phyloP scores from a whole-genome alignment of 805 yeast species.

The Candida ficus region DNA sequence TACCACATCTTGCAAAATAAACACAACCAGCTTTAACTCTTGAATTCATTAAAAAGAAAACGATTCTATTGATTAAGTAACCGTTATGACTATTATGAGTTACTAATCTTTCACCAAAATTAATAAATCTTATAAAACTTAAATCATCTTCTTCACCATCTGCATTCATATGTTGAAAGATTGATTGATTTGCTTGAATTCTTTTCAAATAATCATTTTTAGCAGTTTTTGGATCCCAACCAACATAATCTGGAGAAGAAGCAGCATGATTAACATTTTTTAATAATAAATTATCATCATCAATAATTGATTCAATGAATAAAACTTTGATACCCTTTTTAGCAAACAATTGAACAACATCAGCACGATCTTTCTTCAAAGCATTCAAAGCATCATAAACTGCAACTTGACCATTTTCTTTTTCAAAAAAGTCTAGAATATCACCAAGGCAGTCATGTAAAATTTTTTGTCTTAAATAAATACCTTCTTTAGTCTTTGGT shows the following conservation, averaged over 20 bases:
- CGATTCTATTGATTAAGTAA: constrained; percentile 84
- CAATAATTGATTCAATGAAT: constrained; percentile 84
- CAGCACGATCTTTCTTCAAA: constrained; percentile 57
- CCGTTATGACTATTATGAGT: constrained; percentile 82
- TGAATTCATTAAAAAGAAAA: constrained; percentile 87
- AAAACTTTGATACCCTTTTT: constrained; percentile 65
- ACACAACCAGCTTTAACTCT: constrained; percentile 84
- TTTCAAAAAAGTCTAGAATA: constrained; percentile 62
- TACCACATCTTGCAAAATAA: constrained; percentile 84
- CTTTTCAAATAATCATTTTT: constrained; percentile 71
- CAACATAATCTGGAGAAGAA: constrained; percentile 79
- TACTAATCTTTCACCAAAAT: constrained; percentile 82
- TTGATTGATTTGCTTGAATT: constrained; percentile 59
- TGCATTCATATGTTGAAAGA: constrained; percentile 64
- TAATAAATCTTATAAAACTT: constrained; percentile 78
- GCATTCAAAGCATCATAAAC: constrained; percentile 96
- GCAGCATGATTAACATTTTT: constrained; percentile 82
- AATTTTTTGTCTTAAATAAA: constrained; percentile 50
- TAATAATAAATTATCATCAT: constrained; percentile 61
- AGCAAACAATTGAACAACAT: constrained; percentile 49
- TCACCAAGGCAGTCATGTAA: constrained; percentile 63
- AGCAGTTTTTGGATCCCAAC: constrained; percentile 72
- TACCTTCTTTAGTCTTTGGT: constrained; percentile 43
- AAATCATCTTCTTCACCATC: constrained; percentile 42
- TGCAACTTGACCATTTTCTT: constrained; percentile 87